phyloP scores from a whole-genome alignment of 2,329 filamentous ascomycete genomes.

The Ceratocystis huliohia region DNA sequence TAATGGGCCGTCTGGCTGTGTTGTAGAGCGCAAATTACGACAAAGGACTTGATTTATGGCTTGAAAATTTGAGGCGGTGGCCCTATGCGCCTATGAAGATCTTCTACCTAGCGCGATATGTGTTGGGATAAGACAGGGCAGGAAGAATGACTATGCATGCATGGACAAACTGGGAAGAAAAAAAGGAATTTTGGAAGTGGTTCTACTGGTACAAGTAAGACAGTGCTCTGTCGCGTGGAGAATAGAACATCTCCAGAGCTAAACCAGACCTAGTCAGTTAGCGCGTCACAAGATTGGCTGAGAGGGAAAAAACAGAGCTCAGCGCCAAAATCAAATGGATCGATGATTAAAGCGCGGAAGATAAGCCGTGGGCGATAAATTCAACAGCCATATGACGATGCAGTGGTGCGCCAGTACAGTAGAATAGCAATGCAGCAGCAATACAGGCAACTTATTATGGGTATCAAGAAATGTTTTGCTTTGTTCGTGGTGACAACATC shows the following conservation, averaged over 20 bases:
- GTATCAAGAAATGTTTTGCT: no score
- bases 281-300: background rate
- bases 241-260: conserved; percentile 4
- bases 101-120: conserved; percentile 3
- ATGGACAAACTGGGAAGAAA: background rate
- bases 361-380: background rate
- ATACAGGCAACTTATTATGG: no score
- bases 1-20: background rate
- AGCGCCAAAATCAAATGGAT: background rate
- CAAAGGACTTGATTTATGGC: background rate
- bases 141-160: background rate
- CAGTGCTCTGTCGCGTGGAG: conserved; percentile 5
- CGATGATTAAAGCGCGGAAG: background rate
- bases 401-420: no score
- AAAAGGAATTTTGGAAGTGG: background rate
- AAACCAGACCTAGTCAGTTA: background rate
- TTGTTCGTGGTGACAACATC: background rate
- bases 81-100: background rate
- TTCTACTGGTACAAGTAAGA: conserved; percentile 7
- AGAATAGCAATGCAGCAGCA: background rate
- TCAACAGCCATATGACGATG: background rate
- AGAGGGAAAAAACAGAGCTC: background rate
- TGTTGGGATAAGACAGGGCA: background rate
- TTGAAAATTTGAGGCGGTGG: conserved; percentile 6
- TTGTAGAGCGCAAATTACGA: background rate